Evolutionary conservation across 2,329 filamentous ascomycete genomes (phyloP).

Genomic region (Sphaerulina vaccinii): DNA sequence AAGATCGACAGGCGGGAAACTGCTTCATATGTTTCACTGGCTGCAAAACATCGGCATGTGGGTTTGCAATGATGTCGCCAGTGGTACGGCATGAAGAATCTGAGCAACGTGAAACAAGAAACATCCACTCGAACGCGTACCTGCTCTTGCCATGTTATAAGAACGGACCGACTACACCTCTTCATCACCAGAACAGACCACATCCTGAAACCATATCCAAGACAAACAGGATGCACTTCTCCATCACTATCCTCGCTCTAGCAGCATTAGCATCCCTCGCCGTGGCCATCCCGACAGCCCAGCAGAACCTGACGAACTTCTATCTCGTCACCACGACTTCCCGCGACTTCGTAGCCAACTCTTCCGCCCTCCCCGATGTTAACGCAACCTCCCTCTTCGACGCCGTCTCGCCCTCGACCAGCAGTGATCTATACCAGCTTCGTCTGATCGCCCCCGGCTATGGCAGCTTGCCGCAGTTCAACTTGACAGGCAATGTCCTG

Average conservation of each 20-base stretch:
- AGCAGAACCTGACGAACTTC: slow-evolving; percentile 33
- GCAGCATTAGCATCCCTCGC: slow-evolving; percentile 17
- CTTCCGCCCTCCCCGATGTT: slow-evolving; percentile 38
- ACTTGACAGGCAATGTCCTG: slow-evolving; percentile 37
- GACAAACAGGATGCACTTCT: slow-evolving; percentile 12
- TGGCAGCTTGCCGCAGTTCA: slow-evolving; percentile 41
- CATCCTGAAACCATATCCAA: not conserved
- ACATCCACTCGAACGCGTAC: not conserved
- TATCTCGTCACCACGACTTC: slow-evolving; percentile 43
- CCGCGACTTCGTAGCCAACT: slow-evolving; percentile 28
- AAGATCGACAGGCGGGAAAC: too few relatives aligned
- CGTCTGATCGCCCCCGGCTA: slow-evolving; percentile 42
- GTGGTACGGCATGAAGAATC: not conserved
- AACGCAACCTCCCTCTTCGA: slow-evolving; percentile 43
- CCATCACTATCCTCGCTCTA: slow-evolving; percentile 8
- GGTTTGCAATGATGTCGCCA: not conserved
- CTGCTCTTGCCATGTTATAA: not conserved
- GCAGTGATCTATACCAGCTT: slow-evolving; percentile 36
- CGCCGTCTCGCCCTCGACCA: slow-evolving; percentile 37
- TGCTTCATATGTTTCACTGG: too few relatives aligned
- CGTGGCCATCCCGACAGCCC: slow-evolving; percentile 1
- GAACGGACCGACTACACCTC: not conserved
- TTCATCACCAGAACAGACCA: not conserved
- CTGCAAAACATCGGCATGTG: too few relatives aligned
- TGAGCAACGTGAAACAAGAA: not conserved